Evolutionary conservation across 2,329 filamentous ascomycete species (phyloP).

Genomic region (Fusarium sp.): DNA sequence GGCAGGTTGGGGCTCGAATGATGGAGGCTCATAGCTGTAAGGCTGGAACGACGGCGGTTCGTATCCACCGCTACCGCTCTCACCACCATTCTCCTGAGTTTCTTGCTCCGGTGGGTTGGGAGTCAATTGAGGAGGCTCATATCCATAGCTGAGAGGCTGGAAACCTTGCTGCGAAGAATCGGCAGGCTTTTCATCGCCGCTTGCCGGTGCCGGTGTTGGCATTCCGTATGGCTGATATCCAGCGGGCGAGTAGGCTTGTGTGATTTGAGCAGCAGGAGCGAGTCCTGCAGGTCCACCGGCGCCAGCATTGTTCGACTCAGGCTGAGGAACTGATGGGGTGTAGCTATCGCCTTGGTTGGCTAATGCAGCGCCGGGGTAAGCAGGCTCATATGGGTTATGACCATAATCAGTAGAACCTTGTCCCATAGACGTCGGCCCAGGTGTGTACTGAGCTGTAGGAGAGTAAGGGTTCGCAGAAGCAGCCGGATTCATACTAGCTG

Average conservation of each 20-base stretch:
- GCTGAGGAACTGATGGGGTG: constrained; percentile 28
- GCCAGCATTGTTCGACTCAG: constrained; percentile 23
- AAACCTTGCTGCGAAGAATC: constrained; percentile 51
- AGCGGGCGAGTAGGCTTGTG: constrained; percentile 28
- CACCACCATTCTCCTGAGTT: constrained; percentile 34
- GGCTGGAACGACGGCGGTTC: constrained; percentile 72
- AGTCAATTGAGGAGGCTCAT: constrained; percentile 59
- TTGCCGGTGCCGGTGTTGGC: constrained; percentile 32
- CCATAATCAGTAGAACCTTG: constrained; percentile 48
- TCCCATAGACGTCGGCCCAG: constrained; percentile 48
- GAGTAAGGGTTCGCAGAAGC: constrained; percentile 46
- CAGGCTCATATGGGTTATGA: constrained; percentile 53
- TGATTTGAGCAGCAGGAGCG: constrained; percentile 44
- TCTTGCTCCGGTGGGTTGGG: constrained; percentile 33
- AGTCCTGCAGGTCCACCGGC: constrained; percentile 26
- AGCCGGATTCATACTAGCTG: constrained; percentile 35
- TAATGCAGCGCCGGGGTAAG: constrained; percentile 33
- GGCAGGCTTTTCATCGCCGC: constrained; percentile 18
- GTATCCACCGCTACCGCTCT: constrained; percentile 59
- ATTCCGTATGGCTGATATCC: constrained; percentile 49
- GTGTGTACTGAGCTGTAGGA: constrained; percentile 63
- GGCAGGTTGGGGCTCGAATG: constrained; percentile 63
- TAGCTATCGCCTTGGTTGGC: constrained; percentile 36
- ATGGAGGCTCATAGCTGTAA: constrained; percentile 67
- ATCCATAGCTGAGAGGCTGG: constrained; percentile 62